Evolutionary conservation across 2,329 filamentous ascomycete genomes (phyloP).

Genomic region (Alternaria solani): DNA sequence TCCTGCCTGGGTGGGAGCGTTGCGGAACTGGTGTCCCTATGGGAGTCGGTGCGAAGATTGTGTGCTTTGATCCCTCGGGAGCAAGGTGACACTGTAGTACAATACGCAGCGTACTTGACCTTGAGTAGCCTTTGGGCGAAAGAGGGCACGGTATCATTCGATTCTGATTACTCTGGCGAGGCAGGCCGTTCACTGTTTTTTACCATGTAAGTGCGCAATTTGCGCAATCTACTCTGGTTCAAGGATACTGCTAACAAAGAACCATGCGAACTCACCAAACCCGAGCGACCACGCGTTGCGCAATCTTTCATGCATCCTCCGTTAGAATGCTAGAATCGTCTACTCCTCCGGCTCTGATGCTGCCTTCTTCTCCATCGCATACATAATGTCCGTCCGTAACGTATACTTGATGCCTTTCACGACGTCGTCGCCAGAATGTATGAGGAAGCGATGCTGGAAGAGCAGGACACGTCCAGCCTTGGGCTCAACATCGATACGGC

Average conservation of each 20-base stretch:
- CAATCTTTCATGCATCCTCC: neutral
- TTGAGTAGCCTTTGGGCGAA: conserved; percentile 50
- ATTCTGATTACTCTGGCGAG: conserved; percentile 92
- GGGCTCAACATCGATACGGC: conserved; percentile 57
- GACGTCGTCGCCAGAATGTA: conserved; percentile 65
- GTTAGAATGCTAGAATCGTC: neutral
- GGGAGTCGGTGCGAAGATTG: conserved; percentile 96
- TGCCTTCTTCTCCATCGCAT: conserved; percentile 41
- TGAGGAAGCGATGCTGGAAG: conserved; percentile 63
- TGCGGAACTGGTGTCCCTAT: conserved; percentile 66
- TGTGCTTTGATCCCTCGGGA: conserved; percentile 65
- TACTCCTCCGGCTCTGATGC: neutral
- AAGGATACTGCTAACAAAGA: conserved; percentile 54
- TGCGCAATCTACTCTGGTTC: conserved; percentile 11
- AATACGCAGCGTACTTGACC: conserved; percentile 83
- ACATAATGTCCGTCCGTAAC: conserved; percentile 66
- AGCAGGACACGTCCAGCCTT: conserved; percentile 62
- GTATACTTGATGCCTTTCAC: conserved; percentile 63
- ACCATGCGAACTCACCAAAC: neutral
- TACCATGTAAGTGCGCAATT: conserved; percentile 56
- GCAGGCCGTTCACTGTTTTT: conserved; percentile 72
- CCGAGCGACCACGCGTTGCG: neutral
- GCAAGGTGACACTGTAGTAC: conserved; percentile 82
- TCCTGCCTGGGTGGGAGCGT: conserved; percentile 32
- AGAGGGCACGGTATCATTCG: conserved; percentile 72